Percentiles rank a stretch among this genome's conserved stretches.
These are phyloP conservation scores for Podila minutissima DNA, from an alignment of 192 early-diverging fungal species.

Conservation along the genomic window DNA sequence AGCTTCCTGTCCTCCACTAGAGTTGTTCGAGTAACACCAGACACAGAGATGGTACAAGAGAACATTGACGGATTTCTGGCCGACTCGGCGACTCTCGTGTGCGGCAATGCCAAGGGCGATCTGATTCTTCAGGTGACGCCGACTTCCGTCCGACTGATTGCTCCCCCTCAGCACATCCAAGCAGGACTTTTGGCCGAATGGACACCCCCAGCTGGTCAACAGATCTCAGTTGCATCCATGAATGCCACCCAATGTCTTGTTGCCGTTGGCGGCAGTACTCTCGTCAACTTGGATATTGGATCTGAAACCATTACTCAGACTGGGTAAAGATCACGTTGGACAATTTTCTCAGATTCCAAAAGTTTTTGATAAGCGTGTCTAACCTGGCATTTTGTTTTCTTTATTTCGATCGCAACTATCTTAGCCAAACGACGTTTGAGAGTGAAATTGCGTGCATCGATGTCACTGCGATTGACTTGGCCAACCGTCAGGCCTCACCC, in stretches of 20 bases:
- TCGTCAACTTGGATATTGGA: constrained; percentile 70
- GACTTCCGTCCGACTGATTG: constrained; percentile 58
- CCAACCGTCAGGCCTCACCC: constrained; percentile 25
- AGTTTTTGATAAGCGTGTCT: not conserved
- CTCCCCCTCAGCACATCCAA: constrained; percentile 45
- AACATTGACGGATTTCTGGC: constrained; percentile 40
- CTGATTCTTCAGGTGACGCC: constrained; percentile 60
- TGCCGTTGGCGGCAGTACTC: constrained; percentile 59
- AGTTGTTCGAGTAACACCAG: constrained; percentile 54
- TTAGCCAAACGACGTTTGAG: constrained; percentile 59
- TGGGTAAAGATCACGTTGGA: constrained; percentile 43
- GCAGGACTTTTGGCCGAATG: constrained; percentile 57
- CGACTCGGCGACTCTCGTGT: constrained; percentile 20
- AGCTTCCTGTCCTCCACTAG: constrained; percentile 74
- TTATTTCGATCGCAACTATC: not conserved
- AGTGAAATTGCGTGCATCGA: constrained; percentile 83
- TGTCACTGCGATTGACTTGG: constrained; percentile 58
- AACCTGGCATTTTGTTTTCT: not conserved
- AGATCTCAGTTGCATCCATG: constrained; percentile 68
- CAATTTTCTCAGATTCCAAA: not conserved
- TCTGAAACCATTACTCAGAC: constrained; percentile 45
- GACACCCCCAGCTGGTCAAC: constrained; percentile 51
- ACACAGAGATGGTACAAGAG: constrained; percentile 61
- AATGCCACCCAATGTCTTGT: constrained; percentile 65
- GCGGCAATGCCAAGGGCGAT: constrained; percentile 31